phyloP scores from a whole-genome alignment of 495 filamentous ascomycete species.

The Hypoxylon crocopeplum region DNA sequence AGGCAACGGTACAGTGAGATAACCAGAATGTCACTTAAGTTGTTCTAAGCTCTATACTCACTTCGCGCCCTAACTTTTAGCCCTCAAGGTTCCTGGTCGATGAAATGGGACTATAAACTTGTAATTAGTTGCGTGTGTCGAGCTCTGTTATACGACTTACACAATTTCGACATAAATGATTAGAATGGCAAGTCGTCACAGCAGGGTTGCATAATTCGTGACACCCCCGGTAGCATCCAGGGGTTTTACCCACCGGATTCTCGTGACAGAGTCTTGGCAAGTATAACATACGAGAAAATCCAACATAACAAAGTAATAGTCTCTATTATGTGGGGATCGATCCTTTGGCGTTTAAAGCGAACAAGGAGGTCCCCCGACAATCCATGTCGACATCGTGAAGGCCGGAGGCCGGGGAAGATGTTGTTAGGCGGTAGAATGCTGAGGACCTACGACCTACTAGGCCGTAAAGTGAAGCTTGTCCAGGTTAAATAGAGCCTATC shows the following conservation, averaged over 20 bases:
- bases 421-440: neutral
- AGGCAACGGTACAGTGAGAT: too few relatives aligned
- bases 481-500: neutral
- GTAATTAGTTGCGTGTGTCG: too few relatives aligned
- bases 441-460: neutral
- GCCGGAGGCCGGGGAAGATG: neutral
- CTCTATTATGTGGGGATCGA: constrained; percentile 5
- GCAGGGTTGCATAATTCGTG: neutral
- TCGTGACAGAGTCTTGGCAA: constrained; percentile 5
- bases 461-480: neutral
- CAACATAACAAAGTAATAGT: constrained; percentile 6
- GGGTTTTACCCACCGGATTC: neutral
- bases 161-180: neutral
- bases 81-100: too few relatives aligned
- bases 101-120: too few relatives aligned
- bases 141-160: neutral
- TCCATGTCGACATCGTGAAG: neutral
- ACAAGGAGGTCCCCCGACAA: neutral
- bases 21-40: too few relatives aligned
- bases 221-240: neutral
- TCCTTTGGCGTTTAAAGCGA: constrained; percentile 1
- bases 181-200: neutral
- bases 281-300: constrained; percentile 18
- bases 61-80: too few relatives aligned
- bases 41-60: too few relatives aligned